Conservation (phyloP, 345 rosid species). For the Combretum micranthum region DNA sequence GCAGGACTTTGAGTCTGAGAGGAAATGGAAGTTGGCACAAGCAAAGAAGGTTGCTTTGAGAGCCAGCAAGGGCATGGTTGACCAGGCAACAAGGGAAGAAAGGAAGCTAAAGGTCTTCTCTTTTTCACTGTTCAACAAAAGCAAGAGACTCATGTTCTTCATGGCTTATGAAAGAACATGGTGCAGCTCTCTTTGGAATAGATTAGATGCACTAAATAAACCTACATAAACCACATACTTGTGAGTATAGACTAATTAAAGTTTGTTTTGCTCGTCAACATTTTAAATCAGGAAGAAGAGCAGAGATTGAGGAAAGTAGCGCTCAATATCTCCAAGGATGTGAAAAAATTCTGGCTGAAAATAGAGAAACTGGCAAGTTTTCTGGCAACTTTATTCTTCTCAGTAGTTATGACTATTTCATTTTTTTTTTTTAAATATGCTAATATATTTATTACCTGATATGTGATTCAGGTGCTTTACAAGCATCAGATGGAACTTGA, state of each 20-base stretch:
- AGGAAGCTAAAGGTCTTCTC: conserved; percentile 81
- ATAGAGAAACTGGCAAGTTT: conserved; percentile 92
- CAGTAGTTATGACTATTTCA: conserved; percentile 6
- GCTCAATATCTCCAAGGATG: conserved; percentile 83
- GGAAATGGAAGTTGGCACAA: conserved; percentile 96
- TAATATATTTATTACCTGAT: conserved; percentile 13
- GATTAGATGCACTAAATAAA: not conserved
- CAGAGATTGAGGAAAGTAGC: conserved; percentile 82
- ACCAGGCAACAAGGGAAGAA: conserved; percentile 89
- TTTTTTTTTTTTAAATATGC: conserved; percentile 4
- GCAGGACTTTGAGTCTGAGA: conserved; percentile 97
- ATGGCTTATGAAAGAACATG: not conserved
- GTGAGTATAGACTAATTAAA: not conserved
- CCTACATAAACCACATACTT: not conserved
- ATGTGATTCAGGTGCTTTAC: conserved; percentile 71
- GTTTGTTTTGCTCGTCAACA: not conserved
- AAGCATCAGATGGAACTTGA: conserved; percentile 93
- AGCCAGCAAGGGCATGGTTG: conserved; percentile 96
- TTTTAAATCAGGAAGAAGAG: conserved; percentile 78
- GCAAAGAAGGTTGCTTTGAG: conserved; percentile 94
- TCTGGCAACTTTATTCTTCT: conserved; percentile 12
- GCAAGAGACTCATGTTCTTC: not conserved
- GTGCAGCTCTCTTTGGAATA: no score
- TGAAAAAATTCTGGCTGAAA: conserved; percentile 95
- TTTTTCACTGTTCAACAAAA: not conserved